These are phyloP conservation scores for Phanerodontia chrysosporium DNA, from an alignment of 768 basidiomycete species.

Conservation along the genomic window DNA sequence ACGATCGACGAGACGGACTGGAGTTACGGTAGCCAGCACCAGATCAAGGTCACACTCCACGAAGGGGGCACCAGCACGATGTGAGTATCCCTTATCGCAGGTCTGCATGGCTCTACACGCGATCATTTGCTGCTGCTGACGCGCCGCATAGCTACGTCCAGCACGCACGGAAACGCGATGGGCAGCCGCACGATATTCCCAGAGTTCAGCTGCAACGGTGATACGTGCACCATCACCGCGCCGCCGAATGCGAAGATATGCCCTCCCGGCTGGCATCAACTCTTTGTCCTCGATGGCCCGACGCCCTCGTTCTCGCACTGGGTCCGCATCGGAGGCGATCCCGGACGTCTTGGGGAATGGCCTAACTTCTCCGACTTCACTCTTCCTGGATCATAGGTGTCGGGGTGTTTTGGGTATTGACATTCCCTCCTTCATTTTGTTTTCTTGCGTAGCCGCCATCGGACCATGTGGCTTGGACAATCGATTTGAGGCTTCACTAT, in stretches of 20 bases:
- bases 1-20: slow-evolving; percentile 59
- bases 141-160: slow-evolving; percentile 51
- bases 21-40: slow-evolving; percentile 49
- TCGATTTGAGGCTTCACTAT: too few relatives aligned
- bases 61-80: slow-evolving; percentile 43
- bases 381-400: too few relatives aligned
- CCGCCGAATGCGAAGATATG: slow-evolving; percentile 66
- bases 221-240: slow-evolving; percentile 71
- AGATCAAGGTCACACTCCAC: slow-evolving; percentile 43
- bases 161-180: slow-evolving; percentile 77
- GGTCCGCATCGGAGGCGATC: slow-evolving; percentile 80
- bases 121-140: not conserved
- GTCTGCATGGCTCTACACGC: slow-evolving; percentile 36
- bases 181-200: slow-evolving; percentile 72
- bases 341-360: slow-evolving; percentile 69
- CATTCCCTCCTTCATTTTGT: not conserved
- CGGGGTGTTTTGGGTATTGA: not conserved
- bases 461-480: too few relatives aligned
- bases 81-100: slow-evolving; percentile 63
- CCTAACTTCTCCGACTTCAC: slow-evolving; percentile 66
- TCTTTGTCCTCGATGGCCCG: slow-evolving; percentile 75
- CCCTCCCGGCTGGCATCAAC: slow-evolving; percentile 74
- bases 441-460: too few relatives aligned
- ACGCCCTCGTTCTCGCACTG: slow-evolving; percentile 73
- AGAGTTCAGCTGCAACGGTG: slow-evolving; percentile 61